Evolutionary conservation across 225 moss, liverwort and hornwort genomes (phyloP).

Genomic region (Polytrichum formosum): DNA sequence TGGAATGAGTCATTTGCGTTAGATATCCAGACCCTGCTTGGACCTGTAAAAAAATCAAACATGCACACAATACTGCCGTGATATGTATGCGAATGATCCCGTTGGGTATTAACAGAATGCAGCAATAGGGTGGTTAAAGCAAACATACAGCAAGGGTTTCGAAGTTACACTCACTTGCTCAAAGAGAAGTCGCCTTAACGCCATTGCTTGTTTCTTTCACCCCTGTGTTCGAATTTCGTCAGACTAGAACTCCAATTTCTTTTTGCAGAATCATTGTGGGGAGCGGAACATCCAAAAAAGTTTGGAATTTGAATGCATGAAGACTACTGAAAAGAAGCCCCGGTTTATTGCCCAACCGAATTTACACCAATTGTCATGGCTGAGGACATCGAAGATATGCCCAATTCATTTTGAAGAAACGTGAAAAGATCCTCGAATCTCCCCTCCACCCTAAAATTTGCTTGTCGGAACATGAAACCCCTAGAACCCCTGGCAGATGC

Average conservation of each 20-base stretch:
- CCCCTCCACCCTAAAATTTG: not conserved
- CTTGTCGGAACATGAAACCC: not conserved
- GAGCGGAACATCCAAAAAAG: not conserved
- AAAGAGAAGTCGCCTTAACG: slow-evolving; percentile 29
- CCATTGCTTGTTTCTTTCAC: slow-evolving; percentile 16
- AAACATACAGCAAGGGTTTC: not conserved
- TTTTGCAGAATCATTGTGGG: not conserved
- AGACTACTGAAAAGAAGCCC: not conserved
- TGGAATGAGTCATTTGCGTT: not conserved
- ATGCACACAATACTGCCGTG: not conserved
- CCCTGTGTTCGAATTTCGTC: not conserved
- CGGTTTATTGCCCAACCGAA: not conserved
- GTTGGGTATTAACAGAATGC: not conserved
- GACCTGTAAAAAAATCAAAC: not conserved
- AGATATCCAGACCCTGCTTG: not conserved
- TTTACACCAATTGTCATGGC: not conserved
- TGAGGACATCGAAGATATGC: too few species aligned
- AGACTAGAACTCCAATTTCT: not conserved
- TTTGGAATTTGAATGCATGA: not conserved
- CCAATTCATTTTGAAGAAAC: too few species aligned
- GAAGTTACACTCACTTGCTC: slow-evolving; percentile 12
- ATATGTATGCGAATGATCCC: too few species aligned
- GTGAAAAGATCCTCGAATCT: not conserved
- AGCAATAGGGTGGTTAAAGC: not conserved
- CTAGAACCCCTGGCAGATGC: too few species aligned